Conservation (phyloP, 1,139 yeast species). For the Geotrichum aggregatum region DNA sequence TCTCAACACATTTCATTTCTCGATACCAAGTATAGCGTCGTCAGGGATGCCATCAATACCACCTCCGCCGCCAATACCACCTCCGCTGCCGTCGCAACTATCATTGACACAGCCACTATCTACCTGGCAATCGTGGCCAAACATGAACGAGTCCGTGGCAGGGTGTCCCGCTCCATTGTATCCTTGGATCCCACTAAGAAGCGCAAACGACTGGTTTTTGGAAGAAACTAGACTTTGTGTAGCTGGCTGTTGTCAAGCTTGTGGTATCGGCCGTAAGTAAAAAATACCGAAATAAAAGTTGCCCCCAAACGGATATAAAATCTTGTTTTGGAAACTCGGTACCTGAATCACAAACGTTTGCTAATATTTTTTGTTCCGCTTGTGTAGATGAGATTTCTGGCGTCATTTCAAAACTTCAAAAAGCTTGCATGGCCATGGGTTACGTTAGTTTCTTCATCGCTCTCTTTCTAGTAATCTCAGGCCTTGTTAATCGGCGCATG, state of each 20-base stretch:
- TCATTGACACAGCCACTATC: neutral
- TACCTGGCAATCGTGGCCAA: slow-evolving; percentile 6
- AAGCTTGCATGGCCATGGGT: slow-evolving; percentile 16
- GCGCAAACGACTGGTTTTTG: slow-evolving; percentile 7
- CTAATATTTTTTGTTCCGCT: no score
- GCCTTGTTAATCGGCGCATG: slow-evolving; percentile 23
- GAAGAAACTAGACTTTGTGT: slow-evolving; percentile 19
- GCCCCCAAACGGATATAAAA: no score
- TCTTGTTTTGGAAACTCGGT: no score
- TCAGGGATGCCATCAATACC: no score
- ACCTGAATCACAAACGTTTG: no score
- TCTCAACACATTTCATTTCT: no score
- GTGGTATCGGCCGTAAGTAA: slow-evolving; percentile 19
- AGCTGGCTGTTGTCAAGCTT: slow-evolving; percentile 21
- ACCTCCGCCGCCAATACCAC: no score
- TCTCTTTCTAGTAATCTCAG: slow-evolving; percentile 21
- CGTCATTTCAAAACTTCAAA: slow-evolving; percentile 15
- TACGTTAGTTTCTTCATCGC: slow-evolving; percentile 22
- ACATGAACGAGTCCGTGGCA: slow-evolving; percentile 12
- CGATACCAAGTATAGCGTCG: no score
- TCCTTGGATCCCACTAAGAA: slow-evolving; percentile 15
- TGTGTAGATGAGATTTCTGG: slow-evolving; percentile 16
- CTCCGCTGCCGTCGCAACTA: no score
- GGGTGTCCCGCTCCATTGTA: slow-evolving; percentile 18
- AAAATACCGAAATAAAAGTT: no score